These are phyloP conservation scores for Aspergillus leporis DNA, from an alignment of 495 filamentous ascomycete species.

Conservation along the genomic window DNA sequence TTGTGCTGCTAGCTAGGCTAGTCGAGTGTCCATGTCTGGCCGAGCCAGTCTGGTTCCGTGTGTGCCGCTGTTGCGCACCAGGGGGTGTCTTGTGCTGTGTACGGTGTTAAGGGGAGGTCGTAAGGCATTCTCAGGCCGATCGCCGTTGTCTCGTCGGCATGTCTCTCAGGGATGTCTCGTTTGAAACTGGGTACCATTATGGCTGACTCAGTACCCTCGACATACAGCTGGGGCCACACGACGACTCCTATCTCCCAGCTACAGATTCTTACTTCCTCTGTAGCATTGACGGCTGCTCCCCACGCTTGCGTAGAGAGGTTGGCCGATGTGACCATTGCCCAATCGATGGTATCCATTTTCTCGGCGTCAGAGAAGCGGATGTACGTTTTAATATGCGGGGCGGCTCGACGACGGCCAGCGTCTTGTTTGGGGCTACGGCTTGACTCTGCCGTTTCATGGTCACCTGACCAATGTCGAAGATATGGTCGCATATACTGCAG, in stretches of 20 bases:
- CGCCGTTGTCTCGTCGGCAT: background rate
- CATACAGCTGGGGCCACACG: conserved; percentile 76
- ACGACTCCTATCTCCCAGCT: conserved; percentile 88
- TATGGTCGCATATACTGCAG: conserved; percentile 70
- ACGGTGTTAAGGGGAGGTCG: conserved; percentile 70
- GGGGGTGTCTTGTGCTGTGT: conserved; percentile 62
- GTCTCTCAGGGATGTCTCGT: conserved; percentile 48
- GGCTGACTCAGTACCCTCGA: conserved; percentile 30
- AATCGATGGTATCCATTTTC: conserved; percentile 62
- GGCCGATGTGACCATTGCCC: conserved; percentile 83
- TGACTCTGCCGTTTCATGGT: conserved; percentile 23
- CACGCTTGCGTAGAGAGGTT: conserved; percentile 90
- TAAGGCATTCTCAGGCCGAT: conserved; percentile 84
- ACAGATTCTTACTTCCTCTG: conserved; percentile 65
- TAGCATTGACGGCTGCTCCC: conserved; percentile 60
- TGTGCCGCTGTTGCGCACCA: conserved; percentile 74
- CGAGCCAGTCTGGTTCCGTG: conserved; percentile 68
- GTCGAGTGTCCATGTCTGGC: conserved; percentile 49
- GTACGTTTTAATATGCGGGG: conserved; percentile 92
- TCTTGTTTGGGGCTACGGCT: conserved; percentile 27
- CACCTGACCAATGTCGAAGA: conserved; percentile 70
- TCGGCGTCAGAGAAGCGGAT: conserved; percentile 61
- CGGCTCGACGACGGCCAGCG: conserved; percentile 71
- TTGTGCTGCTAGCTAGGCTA: conserved; percentile 7
- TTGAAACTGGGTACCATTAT: conserved; percentile 72